Conservation (phyloP, 495 filamentous ascomycete genomes). For the Copromyces sp. region DNA sequence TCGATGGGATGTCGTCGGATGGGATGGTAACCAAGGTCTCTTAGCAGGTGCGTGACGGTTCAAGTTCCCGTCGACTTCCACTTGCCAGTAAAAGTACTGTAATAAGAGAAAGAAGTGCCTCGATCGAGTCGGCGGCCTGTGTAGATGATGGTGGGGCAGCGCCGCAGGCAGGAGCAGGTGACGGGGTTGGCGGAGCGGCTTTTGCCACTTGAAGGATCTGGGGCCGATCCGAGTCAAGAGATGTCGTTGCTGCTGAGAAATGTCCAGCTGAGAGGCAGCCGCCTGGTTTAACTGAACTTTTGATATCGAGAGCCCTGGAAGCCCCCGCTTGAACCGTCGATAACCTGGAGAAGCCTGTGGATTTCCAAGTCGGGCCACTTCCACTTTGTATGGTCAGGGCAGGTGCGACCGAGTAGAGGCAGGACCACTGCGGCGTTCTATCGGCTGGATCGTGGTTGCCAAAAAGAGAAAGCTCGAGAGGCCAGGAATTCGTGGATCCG, state of each 20-base stretch:
- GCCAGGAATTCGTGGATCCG: neutral
- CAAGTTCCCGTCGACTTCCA: neutral
- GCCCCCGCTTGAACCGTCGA: neutral
- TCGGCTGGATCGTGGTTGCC: neutral
- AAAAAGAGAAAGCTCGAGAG: neutral
- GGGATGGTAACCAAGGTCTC: neutral
- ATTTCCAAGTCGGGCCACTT: neutral
- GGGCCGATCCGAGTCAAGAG: slow-evolving; percentile 6
- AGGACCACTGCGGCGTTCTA: neutral
- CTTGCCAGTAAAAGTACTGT: neutral
- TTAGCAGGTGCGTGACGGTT: neutral
- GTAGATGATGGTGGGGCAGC: slow-evolving; percentile 8
- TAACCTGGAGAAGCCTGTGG: neutral
- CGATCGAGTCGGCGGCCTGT: neutral
- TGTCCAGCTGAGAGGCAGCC: neutral
- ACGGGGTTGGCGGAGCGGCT: slow-evolving; percentile 12
- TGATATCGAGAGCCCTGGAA: neutral
- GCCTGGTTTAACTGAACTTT: neutral
- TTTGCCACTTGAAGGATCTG: slow-evolving; percentile 11
- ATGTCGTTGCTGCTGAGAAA: neutral
- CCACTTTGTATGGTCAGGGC: neutral
- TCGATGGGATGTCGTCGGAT: neutral
- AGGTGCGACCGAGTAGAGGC: neutral
- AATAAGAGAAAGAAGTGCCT: neutral
- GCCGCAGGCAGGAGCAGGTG: slow-evolving; percentile 7